Conservation (phyloP, 1,139 yeast species). For the Geotrichum aggregatum region DNA sequence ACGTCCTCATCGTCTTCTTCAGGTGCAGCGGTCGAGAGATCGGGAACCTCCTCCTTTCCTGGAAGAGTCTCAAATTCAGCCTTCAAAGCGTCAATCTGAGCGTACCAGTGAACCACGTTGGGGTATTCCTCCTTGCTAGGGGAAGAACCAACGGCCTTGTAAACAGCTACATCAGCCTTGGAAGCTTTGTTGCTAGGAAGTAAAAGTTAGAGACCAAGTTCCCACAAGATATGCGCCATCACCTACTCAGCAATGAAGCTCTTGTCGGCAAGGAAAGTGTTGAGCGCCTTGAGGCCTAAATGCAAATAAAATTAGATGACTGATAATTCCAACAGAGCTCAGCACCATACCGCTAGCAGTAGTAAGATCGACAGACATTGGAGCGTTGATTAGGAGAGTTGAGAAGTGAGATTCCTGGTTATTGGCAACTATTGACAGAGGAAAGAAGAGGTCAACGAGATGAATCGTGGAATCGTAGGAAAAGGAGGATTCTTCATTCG, state of each 20-base stretch:
- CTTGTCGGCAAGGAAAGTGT: constrained; percentile 84
- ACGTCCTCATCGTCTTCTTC: constrained; percentile 77
- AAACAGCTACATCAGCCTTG: constrained; percentile 89
- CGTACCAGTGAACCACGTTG: constrained; percentile 95
- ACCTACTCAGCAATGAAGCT: constrained; percentile 91
- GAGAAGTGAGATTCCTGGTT: background rate
- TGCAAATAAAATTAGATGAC: constrained; percentile 1
- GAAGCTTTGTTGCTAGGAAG: constrained; percentile 45
- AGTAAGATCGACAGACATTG: constrained; percentile 1
- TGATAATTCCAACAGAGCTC: background rate
- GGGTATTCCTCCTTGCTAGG: constrained; percentile 64
- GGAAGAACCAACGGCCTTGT: constrained; percentile 90
- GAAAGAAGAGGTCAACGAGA: no score
- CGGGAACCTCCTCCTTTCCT: constrained; percentile 38
- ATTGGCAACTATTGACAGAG: no score
- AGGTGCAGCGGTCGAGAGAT: constrained; percentile 66
- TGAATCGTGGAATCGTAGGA: no score
- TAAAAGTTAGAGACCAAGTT: background rate
- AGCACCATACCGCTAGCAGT: constrained; percentile 31
- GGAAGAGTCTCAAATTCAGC: constrained; percentile 61
- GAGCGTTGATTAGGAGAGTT: no score
- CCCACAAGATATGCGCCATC: background rate
- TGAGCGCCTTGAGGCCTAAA: constrained; percentile 71
- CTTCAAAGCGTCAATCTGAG: constrained; percentile 91
- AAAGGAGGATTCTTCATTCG: no score